These are phyloP conservation scores for Tardiomyces depauwii DNA, from an alignment of 1,139 yeast species.

Conservation along the genomic window DNA sequence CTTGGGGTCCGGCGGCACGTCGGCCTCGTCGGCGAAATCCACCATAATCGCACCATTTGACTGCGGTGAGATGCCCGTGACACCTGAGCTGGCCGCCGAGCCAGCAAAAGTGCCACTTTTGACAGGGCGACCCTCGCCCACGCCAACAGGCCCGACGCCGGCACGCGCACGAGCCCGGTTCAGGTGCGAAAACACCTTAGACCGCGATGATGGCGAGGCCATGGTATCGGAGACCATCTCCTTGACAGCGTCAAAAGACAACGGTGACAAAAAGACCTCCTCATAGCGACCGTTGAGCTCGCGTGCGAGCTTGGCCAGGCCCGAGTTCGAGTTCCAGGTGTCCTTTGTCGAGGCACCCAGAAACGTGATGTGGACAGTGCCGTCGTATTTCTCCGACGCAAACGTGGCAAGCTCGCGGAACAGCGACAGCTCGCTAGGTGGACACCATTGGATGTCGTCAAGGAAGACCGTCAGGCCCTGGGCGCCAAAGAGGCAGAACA, in stretches of 20 bases:
- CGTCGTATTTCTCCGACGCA: conserved; percentile 16
- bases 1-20: conserved; percentile 12
- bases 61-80: neutral
- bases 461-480: conserved; percentile 37
- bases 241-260: conserved; percentile 17
- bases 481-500: conserved; percentile 33
- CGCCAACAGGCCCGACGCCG: neutral
- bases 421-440: conserved; percentile 20
- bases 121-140: neutral
- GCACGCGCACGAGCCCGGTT: neutral
- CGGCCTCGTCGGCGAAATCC: neutral
- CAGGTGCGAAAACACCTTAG: neutral
- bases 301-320: conserved; percentile 14
- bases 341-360: conserved; percentile 19
- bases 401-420: conserved; percentile 19
- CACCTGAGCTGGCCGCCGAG: neutral
- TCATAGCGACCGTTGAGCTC: conserved; percentile 16
- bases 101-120: neutral
- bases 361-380: conserved; percentile 17
- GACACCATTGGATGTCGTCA: conserved; percentile 41
- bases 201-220: conserved; percentile 4
- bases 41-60: neutral
- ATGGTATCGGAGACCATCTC: conserved; percentile 18
- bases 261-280: conserved; percentile 17
- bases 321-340: conserved; percentile 10